Percentiles rank a stretch among this genome's conserved stretches.
Evolutionary conservation across 306 rosid genomes (phyloP).

Genomic region (Ormosia semicastrata): DNA sequence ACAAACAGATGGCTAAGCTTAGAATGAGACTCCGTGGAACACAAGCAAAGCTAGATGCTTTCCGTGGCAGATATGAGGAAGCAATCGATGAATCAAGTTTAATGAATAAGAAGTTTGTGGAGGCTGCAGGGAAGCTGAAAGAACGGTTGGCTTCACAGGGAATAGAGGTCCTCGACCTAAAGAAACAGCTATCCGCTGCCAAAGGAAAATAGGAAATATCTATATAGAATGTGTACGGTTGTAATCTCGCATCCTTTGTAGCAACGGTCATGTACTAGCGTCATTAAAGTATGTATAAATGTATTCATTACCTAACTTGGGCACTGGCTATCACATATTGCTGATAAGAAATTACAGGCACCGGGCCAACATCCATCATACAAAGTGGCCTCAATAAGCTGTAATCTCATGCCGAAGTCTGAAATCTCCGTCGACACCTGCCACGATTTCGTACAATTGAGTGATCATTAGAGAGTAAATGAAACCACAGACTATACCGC

Average conservation of each 20-base stretch:
- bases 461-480: not conserved
- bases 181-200: constrained; percentile 51
- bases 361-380: not conserved
- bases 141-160: constrained; percentile 57
- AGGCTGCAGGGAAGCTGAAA: constrained; percentile 59
- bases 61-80: constrained; percentile 55
- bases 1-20: constrained; percentile 48
- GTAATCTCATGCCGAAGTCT: not conserved
- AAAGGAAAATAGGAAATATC: not conserved
- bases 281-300: not conserved
- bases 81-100: constrained; percentile 43
- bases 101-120: constrained; percentile 52
- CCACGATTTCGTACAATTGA: too few species aligned
- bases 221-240: not conserved
- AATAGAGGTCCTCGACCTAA: constrained; percentile 61
- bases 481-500: not conserved
- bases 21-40: constrained; percentile 73
- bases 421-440: too few species aligned
- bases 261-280: not conserved
- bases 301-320: not conserved
- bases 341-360: not conserved
- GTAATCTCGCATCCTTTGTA: not conserved
- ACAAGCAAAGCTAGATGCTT: constrained; percentile 65
- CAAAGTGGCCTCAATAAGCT: not conserved
- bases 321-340: not conserved